Base-by-base conservation (phyloP, 73 alveolate genomes). In the Stentor roeselii region DNA sequence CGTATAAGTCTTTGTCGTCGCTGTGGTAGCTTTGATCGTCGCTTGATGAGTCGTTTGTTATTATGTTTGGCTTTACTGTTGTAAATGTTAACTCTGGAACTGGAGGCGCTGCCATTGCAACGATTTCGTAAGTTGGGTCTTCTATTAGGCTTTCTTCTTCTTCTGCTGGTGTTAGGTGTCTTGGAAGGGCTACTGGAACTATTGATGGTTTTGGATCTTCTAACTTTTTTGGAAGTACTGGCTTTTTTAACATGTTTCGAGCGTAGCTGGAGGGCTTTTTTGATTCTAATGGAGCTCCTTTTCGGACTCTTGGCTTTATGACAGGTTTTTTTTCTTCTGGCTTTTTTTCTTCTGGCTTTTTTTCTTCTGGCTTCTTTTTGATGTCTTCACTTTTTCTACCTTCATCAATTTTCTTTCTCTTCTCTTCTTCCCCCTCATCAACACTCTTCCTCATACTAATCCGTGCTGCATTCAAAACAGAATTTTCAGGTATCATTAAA, bases 401-500 rank as follows among this genome's bases (percentile, higher is more conserved):
- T 3, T 6, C 78, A 39, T 38, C 3, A 27, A 58, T 59, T 74
- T 61, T 30, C 83, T 38, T 36, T 30, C 37, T 50, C 21, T 83
- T 74, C 21, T 74, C 89, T 83, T 15, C 75, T 83, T 74, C 76
- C 36, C 3, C 32, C 0, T 35, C 76, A 39, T 61, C 77, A 36
- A 78, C 3, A 60, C 84, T 21, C 42, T 32, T 61, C 1, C 15
- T 30, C 36, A 59, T 11, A 14, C 75, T 83, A 21, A 60, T n/a
- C 0, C 39, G 77, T 61, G 78, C 14, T 6, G 36, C 84, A 36
- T 34, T 30, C n/a, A 85, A 83, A 6, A 76, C 90, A 3, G 83
- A 61, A 39, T 76, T 59, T 31, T 83, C 39, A 50, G 90, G 90
- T 76, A 85, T 85, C 1, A 59, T 11, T 0, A 85, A 59, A 37